These are phyloP conservation scores for Talaromyces borbonicus DNA, from an alignment of 495 filamentous ascomycete species.

Conservation along the genomic window DNA sequence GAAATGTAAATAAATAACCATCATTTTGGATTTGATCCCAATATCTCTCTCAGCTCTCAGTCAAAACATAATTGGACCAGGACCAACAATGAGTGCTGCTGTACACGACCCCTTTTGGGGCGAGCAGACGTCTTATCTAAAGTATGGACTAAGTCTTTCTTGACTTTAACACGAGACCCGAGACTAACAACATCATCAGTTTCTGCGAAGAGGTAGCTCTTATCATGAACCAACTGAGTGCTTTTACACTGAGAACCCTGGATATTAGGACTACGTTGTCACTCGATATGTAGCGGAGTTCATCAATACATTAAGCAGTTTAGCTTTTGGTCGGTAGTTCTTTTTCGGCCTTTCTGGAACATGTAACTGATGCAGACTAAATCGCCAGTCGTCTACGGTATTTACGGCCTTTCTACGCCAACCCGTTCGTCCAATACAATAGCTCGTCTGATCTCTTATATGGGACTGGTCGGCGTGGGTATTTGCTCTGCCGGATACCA, in stretches of 20 bases:
- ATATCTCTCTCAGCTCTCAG: too few species aligned
- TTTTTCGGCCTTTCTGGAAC: neutral
- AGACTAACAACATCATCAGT: neutral
- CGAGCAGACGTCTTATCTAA: neutral
- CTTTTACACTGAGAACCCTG: neutral
- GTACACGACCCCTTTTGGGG: neutral
- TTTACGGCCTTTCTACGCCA: neutral
- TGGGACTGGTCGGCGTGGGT: slow-evolving; percentile 46
- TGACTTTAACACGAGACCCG: neutral
- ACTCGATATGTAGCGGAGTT: slow-evolving; percentile 46
- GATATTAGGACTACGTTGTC: slow-evolving; percentile 40
- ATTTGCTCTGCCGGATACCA: slow-evolving; percentile 45
- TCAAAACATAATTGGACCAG: too few species aligned
- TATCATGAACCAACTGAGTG: neutral
- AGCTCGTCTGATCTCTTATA: slow-evolving; percentile 31
- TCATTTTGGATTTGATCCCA: too few species aligned
- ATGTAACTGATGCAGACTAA: neutral
- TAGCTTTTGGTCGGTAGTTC: slow-evolving; percentile 9
- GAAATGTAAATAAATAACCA: too few species aligned
- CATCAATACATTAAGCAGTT: slow-evolving; percentile 45
- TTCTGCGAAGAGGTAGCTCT: neutral
- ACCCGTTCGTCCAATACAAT: slow-evolving; percentile 1
- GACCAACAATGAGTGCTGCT: too few species aligned
- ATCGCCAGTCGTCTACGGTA: neutral
- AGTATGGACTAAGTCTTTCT: neutral